Conservation (phyloP, 345 rosid species). For the Euphorbia peplus region DNA sequence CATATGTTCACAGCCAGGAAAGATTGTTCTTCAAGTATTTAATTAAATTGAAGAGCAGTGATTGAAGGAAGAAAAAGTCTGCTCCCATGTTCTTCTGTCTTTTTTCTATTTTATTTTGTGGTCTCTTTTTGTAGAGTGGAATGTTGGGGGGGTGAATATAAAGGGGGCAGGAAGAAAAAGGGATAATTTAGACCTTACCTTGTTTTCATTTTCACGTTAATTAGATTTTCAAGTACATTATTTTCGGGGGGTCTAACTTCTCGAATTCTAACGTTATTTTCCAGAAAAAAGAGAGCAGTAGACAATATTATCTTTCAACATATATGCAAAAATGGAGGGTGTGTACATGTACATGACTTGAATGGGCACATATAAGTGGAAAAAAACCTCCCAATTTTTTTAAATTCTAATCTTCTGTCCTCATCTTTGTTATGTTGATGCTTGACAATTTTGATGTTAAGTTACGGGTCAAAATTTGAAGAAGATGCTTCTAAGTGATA, state of each 20-base stretch:
- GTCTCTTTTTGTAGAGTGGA: slow-evolving; percentile 8
- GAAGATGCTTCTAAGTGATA: background rate
- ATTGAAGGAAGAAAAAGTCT: slow-evolving; percentile 2
- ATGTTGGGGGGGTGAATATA: background rate
- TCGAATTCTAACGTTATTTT: slow-evolving; percentile 15
- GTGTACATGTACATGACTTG: slow-evolving; percentile 30
- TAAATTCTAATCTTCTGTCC: background rate
- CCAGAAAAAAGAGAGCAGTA: slow-evolving; percentile 13
- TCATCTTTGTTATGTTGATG: background rate
- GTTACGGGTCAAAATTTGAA: background rate
- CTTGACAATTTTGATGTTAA: too few species aligned
- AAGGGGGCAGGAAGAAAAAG: background rate
- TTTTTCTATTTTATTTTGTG: background rate
- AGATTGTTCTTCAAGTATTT: too few species aligned
- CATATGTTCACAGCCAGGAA: slow-evolving; percentile 34
- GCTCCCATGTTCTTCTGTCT: background rate
- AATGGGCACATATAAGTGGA: slow-evolving; percentile 20
- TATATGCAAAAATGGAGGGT: slow-evolving; percentile 28
- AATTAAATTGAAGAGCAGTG: too few species aligned
- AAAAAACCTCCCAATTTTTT: slow-evolving; percentile 23
- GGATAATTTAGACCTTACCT: background rate
- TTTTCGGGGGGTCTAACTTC: background rate
- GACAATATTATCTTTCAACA: slow-evolving; percentile 9
- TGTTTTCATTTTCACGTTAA: background rate
- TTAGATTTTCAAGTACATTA: slow-evolving; percentile 11